phyloP scores from a whole-genome alignment of 1,139 yeast genomes.

The Zygosaccharomyces sapae region DNA sequence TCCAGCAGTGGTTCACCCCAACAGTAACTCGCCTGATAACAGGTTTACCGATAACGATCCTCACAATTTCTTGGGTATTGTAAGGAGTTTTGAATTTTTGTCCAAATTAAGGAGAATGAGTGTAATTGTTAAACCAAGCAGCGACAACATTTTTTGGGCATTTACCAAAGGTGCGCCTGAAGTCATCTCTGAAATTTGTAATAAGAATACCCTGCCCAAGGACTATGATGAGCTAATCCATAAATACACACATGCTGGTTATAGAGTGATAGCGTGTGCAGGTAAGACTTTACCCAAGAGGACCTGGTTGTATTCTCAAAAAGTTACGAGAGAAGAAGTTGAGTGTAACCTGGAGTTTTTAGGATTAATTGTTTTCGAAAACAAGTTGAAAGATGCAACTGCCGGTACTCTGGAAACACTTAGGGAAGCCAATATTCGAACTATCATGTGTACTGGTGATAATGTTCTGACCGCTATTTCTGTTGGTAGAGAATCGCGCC shows the following conservation, averaged over 20 bases:
- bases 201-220: conserved; percentile 62
- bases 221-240: conserved; percentile 72
- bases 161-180: conserved; percentile 97
- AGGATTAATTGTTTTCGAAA: conserved; percentile 91
- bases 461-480: conserved; percentile 90
- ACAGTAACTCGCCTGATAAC: conserved; percentile 26
- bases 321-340: conserved; percentile 54
- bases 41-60: conserved; percentile 36
- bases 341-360: conserved; percentile 68
- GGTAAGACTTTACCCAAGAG: conserved; percentile 49
- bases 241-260: conserved; percentile 87
- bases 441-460: conserved; percentile 97
- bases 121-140: conserved; percentile 53
- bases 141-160: conserved; percentile 41
- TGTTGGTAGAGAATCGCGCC: conserved; percentile 80
- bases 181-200: conserved; percentile 78
- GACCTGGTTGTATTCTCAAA: conserved; percentile 42
- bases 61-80: conserved; percentile 48
- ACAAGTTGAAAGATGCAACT: conserved; percentile 73
- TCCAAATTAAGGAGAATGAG: conserved; percentile 88
- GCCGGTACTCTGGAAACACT: conserved; percentile 56
- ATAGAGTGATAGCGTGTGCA: conserved; percentile 93
- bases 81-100: conserved; percentile 78
- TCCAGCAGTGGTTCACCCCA: conserved; percentile 49
- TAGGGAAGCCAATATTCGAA: conserved; percentile 64